Evolutionary conservation across 2,329 filamentous ascomycete genomes (phyloP), one percentile per base, ranked within the genome.

Genomic region (Amesomyces nigricolor): DNA sequence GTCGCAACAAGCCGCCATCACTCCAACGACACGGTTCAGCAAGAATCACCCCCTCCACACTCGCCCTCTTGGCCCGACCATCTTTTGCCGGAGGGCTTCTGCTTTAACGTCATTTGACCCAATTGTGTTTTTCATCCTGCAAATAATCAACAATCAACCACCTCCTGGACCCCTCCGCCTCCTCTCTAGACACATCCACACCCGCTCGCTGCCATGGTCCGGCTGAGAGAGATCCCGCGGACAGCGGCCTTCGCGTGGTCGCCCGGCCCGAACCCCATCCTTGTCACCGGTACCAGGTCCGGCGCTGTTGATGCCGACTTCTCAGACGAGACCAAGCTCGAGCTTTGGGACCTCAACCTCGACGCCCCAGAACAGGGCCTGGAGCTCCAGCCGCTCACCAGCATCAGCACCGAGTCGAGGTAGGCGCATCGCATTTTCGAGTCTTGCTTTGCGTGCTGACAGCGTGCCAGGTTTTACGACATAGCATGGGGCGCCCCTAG

Each of bases 211-310:
- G 57, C 49, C 72, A 99, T 99, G 94, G 92, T 96, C 74, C 89
- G 91, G 76, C 80, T 97, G 73, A 85, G 92, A 79, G 91, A 97
- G 78, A 95, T 99, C 69, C 89, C 91, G 71, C 85, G 94, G 75
- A 99, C 94, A 67, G 94, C 92, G 72, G 88, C 92, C 67, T 99
- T 99, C 73, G 90, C 94, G 68, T 99, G 94, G 92, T 96, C 90
- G 64, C 88, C 91, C 26, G 88, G 86, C 65, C 76, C 82, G 39
- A 83, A 86, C 64, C 91, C 92, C 65, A 79, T 95, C 64, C 78
- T 99, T 62, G 92, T 90, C 58, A 99, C 94, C 29, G 94, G 94
- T 66, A 99, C 94, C 46, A 86, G 91, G 65, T 91, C 94, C 59
- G 94, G 94, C 61, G 94, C 94, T 65, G 91, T 99, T 42, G 91